These are phyloP conservation scores for Xanthoparmelia taractica DNA, from an alignment of 495 filamentous ascomycete species.

Conservation along the genomic window DNA sequence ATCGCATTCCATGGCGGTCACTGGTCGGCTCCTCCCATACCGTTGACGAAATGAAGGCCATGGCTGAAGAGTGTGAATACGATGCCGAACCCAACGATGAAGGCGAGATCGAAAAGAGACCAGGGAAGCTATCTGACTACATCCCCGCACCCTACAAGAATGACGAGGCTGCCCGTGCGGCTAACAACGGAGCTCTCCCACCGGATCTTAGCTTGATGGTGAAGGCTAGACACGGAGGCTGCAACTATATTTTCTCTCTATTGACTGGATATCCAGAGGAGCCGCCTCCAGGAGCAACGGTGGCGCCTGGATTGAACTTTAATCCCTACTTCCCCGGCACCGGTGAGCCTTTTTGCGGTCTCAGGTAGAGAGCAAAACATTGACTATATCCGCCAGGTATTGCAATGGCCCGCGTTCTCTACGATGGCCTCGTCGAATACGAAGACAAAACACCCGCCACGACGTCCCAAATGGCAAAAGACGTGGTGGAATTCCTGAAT, in stretches of 20 bases:
- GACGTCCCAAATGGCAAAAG: slow-evolving; percentile 99
- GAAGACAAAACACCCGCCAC: slow-evolving; percentile 92
- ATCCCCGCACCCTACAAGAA: slow-evolving; percentile 94
- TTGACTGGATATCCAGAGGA: slow-evolving; percentile 99
- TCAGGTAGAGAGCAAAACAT: background rate
- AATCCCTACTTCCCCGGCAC: slow-evolving; percentile 99
- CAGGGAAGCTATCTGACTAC: slow-evolving; percentile 97
- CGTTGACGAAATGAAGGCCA: slow-evolving; percentile 91
- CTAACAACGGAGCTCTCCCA: slow-evolving; percentile 95
- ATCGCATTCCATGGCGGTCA: slow-evolving; percentile 84
- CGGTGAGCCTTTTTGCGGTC: slow-evolving; percentile 34
- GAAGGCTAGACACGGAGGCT: slow-evolving; percentile 95
- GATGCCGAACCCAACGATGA: slow-evolving; percentile 96
- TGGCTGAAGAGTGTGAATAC: slow-evolving; percentile 98
- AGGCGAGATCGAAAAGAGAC: slow-evolving; percentile 95
- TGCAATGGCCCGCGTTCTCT: slow-evolving; percentile 96
- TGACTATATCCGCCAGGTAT: slow-evolving; percentile 51
- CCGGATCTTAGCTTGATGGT: slow-evolving; percentile 96
- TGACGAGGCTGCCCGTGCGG: slow-evolving; percentile 94
- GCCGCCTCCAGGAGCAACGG: slow-evolving; percentile 73
- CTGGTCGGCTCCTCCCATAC: slow-evolving; percentile 90
- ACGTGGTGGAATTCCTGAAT: slow-evolving; percentile 97
- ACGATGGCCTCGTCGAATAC: slow-evolving; percentile 96
- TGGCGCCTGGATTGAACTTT: slow-evolving; percentile 90
- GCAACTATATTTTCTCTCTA: slow-evolving; percentile 95